Conservation (phyloP, 805 yeast genomes). For the Ogataea chonburiensis region DNA sequence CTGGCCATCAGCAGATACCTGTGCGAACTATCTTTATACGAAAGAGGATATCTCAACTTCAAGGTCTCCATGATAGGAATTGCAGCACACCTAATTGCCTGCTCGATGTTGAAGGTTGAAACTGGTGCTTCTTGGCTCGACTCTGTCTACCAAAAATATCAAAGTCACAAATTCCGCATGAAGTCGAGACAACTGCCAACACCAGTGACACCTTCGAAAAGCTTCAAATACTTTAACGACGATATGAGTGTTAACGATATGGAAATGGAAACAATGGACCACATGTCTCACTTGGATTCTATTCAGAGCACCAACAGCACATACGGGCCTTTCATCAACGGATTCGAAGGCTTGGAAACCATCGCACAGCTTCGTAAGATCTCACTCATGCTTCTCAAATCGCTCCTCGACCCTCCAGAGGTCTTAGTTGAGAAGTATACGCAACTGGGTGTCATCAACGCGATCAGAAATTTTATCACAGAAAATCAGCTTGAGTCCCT, state of each 20-base stretch:
- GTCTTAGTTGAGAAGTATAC: constrained; percentile 51
- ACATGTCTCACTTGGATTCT: constrained; percentile 1
- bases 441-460: constrained; percentile 52
- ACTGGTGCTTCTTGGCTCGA: constrained; percentile 40
- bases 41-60: constrained; percentile 43
- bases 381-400: constrained; percentile 43
- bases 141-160: constrained; percentile 19
- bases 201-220: constrained; percentile 28
- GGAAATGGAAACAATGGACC: constrained; percentile 13
- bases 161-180: constrained; percentile 12
- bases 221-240: constrained; percentile 19
- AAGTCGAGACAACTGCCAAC: constrained; percentile 22
- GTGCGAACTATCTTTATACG: constrained; percentile 53
- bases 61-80: constrained; percentile 47
- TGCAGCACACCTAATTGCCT: constrained; percentile 53
- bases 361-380: constrained; percentile 41
- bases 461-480: constrained; percentile 34
- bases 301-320: constrained; percentile 36
- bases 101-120: constrained; percentile 50
- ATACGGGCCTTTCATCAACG: constrained; percentile 48
- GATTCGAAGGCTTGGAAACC: constrained; percentile 43
- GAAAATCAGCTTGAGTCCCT: constrained; percentile 25
- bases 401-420: constrained; percentile 48
- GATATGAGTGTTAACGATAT: constrained; percentile 16
- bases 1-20: constrained; percentile 54